Percentiles rank a stretch among this genome's conserved stretches.
Conservation (phyloP, 768 basidiomycete genomes). For the Tylopilus plumbeoviolaceoides region DNA sequence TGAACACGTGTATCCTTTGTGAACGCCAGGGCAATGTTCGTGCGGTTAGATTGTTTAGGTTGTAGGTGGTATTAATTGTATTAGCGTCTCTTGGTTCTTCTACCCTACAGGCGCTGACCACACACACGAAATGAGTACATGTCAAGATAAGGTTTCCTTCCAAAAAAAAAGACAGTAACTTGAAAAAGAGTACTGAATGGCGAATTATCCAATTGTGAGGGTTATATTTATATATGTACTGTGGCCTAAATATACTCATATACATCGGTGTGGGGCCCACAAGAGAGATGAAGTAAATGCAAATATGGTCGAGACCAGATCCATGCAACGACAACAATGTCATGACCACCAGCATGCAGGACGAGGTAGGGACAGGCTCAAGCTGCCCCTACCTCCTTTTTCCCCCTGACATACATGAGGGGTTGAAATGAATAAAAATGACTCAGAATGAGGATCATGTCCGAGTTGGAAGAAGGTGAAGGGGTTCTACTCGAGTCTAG, state of each 20-base stretch:
- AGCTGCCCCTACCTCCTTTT: not conserved
- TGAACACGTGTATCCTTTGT: slow-evolving; percentile 7
- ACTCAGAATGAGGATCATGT: slow-evolving; percentile 16
- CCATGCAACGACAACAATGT: slow-evolving; percentile 2
- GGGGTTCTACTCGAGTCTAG: not conserved
- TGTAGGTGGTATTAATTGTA: not conserved
- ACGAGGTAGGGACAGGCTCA: not conserved
- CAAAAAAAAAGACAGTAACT: too few species aligned
- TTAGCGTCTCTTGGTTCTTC: not conserved
- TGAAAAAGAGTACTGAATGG: not conserved
- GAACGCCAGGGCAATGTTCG: not conserved
- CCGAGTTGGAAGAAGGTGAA: slow-evolving; percentile 4
- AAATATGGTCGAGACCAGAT: slow-evolving; percentile 5
- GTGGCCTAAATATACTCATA: slow-evolving; percentile 9
- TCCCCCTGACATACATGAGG: slow-evolving; percentile 6
- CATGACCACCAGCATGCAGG: slow-evolving; percentile 3
- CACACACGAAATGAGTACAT: too few species aligned
- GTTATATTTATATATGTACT: slow-evolving; percentile 12
- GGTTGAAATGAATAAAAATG: slow-evolving; percentile 12
- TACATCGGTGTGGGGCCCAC: not conserved
- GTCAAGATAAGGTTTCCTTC: too few species aligned
- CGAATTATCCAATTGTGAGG: not conserved
- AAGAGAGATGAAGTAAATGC: not conserved
- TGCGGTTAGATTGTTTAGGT: not conserved
- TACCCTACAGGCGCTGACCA: not conserved